phyloP scores from a whole-genome alignment of 257 asterid species.

The Rubia yunnanensis region DNA sequence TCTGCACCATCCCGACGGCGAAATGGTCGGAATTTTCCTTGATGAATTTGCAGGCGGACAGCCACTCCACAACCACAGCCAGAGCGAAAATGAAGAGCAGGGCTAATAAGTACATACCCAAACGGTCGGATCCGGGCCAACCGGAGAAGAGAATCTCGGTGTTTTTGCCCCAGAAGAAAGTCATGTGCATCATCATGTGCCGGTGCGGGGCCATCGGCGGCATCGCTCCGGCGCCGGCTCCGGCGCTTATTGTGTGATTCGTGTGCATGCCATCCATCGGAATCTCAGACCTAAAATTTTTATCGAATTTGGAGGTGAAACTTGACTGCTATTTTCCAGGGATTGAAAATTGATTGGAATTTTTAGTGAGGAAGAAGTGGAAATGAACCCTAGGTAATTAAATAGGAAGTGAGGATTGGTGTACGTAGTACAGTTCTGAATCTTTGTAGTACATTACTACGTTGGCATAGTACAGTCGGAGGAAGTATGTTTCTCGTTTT shows the following conservation, averaged over 20 bases:
- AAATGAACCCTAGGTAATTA: background rate
- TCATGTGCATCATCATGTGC: constrained; percentile 88
- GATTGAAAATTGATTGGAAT: background rate
- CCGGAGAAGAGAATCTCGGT: constrained; percentile 59
- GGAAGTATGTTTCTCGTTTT: no score
- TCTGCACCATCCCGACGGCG: constrained; percentile 39
- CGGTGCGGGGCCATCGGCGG: constrained; percentile 23
- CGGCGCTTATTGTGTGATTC: constrained; percentile 18
- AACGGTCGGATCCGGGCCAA: constrained; percentile 58
- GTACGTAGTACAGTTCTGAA: background rate
- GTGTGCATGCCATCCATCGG: constrained; percentile 35
- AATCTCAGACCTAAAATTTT: background rate
- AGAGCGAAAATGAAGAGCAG: constrained; percentile 35
- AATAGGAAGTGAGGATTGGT: background rate
- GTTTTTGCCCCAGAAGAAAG: constrained; percentile 81
- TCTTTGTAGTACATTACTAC: background rate
- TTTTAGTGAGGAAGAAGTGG: background rate
- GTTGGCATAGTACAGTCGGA: background rate
- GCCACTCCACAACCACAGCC: constrained; percentile 48
- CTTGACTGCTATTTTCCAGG: no score
- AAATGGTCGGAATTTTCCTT: constrained; percentile 15
- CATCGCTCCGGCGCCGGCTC: constrained; percentile 20
- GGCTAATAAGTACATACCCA: constrained; percentile 56
- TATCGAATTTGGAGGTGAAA: no score
- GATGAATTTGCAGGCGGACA: constrained; percentile 37